Evolutionary conservation across 805 yeast species (phyloP).

Genomic region (Blastobotrys parvus): DNA sequence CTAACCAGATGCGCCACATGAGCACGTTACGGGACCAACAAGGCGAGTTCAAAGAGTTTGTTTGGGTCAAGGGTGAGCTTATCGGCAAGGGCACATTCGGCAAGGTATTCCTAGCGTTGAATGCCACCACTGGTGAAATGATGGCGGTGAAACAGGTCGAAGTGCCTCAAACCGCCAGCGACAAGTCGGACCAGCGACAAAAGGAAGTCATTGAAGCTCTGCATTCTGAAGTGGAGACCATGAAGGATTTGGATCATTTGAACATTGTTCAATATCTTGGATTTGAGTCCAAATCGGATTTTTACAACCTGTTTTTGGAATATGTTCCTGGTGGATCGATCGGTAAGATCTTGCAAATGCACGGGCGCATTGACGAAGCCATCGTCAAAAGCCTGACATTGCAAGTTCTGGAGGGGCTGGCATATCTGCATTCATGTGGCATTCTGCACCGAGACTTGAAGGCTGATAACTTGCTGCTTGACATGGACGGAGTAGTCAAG

Average conservation of each 20-base stretch:
- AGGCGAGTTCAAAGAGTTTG: slow-evolving; percentile 75
- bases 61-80: slow-evolving; percentile 96
- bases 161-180: slow-evolving; percentile 40
- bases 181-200: slow-evolving; percentile 24
- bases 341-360: slow-evolving; percentile 70
- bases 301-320: slow-evolving; percentile 82
- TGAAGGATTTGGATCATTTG: slow-evolving; percentile 88
- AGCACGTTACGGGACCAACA: slow-evolving; percentile 55
- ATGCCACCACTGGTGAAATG: slow-evolving; percentile 96
- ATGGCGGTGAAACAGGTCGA: slow-evolving; percentile 95
- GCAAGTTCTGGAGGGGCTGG: slow-evolving; percentile 76
- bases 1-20: slow-evolving; percentile 56
- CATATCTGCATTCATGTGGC: slow-evolving; percentile 82
- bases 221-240: slow-evolving; percentile 82
- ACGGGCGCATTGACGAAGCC: slow-evolving; percentile 78
- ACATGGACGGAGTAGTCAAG: slow-evolving; percentile 87
- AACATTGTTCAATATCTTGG: slow-evolving; percentile 96
- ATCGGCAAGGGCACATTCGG: slow-evolving; percentile 98
- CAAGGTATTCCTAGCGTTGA: slow-evolving; percentile 80
- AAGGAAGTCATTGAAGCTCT: slow-evolving; percentile 70
- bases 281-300: slow-evolving; percentile 63
- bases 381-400: slow-evolving; percentile 63
- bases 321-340: slow-evolving; percentile 98
- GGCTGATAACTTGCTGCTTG: slow-evolving; percentile 84
- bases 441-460: slow-evolving; percentile 90